phyloP scores from a whole-genome alignment of 2,329 filamentous ascomycete species.

The Eurotiales sp. region DNA sequence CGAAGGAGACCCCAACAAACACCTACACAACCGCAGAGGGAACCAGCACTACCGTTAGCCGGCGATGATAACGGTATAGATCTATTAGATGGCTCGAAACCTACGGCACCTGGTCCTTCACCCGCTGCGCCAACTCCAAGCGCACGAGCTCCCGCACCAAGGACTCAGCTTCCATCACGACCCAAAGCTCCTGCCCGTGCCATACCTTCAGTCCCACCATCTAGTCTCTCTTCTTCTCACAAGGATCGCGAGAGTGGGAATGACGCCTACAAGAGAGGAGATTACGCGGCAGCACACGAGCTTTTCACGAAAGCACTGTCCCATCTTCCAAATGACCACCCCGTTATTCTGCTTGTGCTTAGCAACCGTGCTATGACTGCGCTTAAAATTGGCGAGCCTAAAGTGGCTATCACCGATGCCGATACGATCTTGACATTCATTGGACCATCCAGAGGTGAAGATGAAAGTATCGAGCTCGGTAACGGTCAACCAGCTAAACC shows the following conservation, averaged over 20 bases:
- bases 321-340: constrained; percentile 72
- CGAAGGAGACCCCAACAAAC: constrained; percentile 55
- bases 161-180: constrained; percentile 42
- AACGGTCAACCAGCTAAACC: constrained; percentile 66
- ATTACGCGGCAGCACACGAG: constrained; percentile 80
- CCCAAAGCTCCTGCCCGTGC: constrained; percentile 48
- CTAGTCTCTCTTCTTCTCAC: constrained; percentile 71
- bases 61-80: constrained; percentile 53
- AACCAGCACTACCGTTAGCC: constrained; percentile 27
- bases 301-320: constrained; percentile 75
- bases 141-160: constrained; percentile 40
- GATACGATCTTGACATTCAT: constrained; percentile 78
- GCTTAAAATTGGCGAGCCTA: constrained; percentile 87
- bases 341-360: constrained; percentile 80
- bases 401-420: constrained; percentile 78
- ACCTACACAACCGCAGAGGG: constrained; percentile 31
- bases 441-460: constrained; percentile 71
- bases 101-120: constrained; percentile 26
- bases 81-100: constrained; percentile 55
- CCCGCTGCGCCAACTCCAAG: constrained; percentile 31
- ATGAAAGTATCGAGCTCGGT: constrained; percentile 70
- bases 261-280: constrained; percentile 87
- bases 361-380: constrained; percentile 88
- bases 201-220: constrained; percentile 63
- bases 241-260: constrained; percentile 75